Evolutionary conservation across 73 alveolate genomes (phyloP), one percentile per base, ranked within the genome.

Genomic region (Tetrahymena elliotti): DNA sequence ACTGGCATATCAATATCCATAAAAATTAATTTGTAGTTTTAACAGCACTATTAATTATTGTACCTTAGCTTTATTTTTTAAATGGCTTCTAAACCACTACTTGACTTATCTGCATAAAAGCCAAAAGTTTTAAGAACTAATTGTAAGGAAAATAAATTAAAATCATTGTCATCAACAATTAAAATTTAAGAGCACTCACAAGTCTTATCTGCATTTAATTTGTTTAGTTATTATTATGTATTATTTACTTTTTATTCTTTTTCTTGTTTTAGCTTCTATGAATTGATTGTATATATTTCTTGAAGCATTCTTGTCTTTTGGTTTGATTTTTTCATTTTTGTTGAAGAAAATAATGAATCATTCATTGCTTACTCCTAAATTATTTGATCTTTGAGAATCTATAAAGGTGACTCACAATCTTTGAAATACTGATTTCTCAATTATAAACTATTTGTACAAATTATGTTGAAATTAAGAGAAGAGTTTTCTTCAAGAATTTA

Each of bases 111-210:
- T 8, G n/a, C 82, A 27, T 16, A 0, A 93, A 37, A 47, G 22
- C 95, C 95, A 47, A 39, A 35, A 1, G 84, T 93, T 37, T 36
- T 27, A 10, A 93, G 40, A 93, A 93, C 20, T 1, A 68, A 36
- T 68, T 9, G n/a, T 24, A 68, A 68, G 3, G 88, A 68, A 68
- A 24, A 36, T 24, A 36, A 47, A 93, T 93, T 93, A 37, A 93
- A 93, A 37, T 93, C 84, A 47, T 39, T 93, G 39, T 93, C 95
- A 93, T 93, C 95, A 7, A 93, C 95, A 1, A 38, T 20, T 27
- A 41, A 52, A 33, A 93, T 93, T 93, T 93, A 22, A 24, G 13
- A 5, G 33, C 53, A 88, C 22, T 35, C 37, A 16, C 95, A 68
- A 18, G 1, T 68, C n/a, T 31, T 68, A 3, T 68, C 36, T 68